Evolutionary conservation across 2,329 filamentous ascomycete species (phyloP).

Genomic region (Alternaria sp.): DNA sequence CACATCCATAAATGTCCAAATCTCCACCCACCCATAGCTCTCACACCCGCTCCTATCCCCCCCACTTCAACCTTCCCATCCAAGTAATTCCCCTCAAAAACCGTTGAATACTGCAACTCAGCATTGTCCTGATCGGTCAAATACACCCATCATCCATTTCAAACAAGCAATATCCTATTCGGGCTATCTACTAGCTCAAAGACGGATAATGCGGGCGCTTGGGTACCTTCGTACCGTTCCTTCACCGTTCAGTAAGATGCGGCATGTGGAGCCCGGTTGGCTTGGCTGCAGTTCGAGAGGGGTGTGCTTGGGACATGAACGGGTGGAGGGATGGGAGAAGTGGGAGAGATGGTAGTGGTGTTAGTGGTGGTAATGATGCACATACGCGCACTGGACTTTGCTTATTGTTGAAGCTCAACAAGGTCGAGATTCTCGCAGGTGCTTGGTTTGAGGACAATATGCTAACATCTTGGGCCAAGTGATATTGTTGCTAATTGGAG

Average conservation of each 20-base stretch:
- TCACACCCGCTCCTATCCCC: neutral
- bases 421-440: conserved; percentile 20
- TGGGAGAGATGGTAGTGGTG: neutral
- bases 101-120: conserved; percentile 17
- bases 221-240: conserved; percentile 5
- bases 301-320: neutral
- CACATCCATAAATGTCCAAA: neutral
- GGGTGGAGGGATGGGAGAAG: neutral
- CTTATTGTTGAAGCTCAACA: conserved; percentile 30
- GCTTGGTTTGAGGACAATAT: neutral
- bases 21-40: neutral
- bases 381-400: conserved; percentile 53
- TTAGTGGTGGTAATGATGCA: conserved; percentile 52
- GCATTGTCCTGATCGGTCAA: conserved; percentile 22
- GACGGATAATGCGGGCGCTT: neutral
- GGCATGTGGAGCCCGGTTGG: neutral
- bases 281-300: neutral
- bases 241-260: conserved; percentile 4
- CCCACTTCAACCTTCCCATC: conserved; percentile 19
- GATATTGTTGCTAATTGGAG: neutral
- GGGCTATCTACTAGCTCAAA: neutral
- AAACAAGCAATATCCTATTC: neutral
- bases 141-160: neutral
- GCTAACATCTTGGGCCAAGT: neutral
- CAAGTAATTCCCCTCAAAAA: conserved; percentile 10